Percentiles rank a stretch among this genome's conserved stretches.
phyloP scores from a whole-genome alignment of 495 filamentous ascomycete genomes.

The Neurospora sp. region DNA sequence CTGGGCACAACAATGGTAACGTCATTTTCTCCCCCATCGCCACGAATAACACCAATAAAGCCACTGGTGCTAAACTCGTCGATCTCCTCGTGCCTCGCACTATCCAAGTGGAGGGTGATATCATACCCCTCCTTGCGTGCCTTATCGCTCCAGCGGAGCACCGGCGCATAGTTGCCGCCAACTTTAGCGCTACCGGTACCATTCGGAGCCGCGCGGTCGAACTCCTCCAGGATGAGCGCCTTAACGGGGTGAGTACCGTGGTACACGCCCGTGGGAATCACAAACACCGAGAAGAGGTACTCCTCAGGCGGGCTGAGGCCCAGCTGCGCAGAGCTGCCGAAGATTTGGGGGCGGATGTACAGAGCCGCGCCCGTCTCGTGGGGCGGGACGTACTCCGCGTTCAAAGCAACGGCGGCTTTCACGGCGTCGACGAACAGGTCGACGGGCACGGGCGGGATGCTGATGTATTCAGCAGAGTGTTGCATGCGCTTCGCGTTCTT shows the following conservation, averaged over 20 bases:
- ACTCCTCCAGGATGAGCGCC: conserved; percentile 67
- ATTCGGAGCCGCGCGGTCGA: conserved; percentile 65
- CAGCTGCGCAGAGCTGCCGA: conserved; percentile 71
- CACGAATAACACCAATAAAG: conserved; percentile 64
- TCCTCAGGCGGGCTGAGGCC: conserved; percentile 76
- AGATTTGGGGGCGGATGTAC: conserved; percentile 83
- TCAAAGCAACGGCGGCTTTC: conserved; percentile 69
- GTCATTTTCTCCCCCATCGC: conserved; percentile 33
- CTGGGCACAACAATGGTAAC: conserved; percentile 70
- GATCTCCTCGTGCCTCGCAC: conserved; percentile 63
- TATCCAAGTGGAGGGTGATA: conserved; percentile 83
- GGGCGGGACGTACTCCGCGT: conserved; percentile 82
- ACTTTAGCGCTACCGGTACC: conserved; percentile 67
- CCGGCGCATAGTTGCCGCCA: conserved; percentile 76
- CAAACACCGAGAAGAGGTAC: conserved; percentile 79
- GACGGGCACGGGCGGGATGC: conserved; percentile 65
- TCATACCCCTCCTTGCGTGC: conserved; percentile 64
- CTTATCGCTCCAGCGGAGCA: conserved; percentile 67
- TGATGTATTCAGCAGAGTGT: conserved; percentile 65
- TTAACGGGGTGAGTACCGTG: conserved; percentile 76
- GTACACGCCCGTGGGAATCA: conserved; percentile 80
- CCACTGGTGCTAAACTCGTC: conserved; percentile 88
- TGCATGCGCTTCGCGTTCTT: conserved; percentile 75
- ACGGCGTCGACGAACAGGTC: conserved; percentile 63
- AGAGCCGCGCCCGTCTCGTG: conserved; percentile 74